Evolutionary conservation across 768 basidiomycete species (phyloP).

Genomic region (Mycena sanguinolenta): DNA sequence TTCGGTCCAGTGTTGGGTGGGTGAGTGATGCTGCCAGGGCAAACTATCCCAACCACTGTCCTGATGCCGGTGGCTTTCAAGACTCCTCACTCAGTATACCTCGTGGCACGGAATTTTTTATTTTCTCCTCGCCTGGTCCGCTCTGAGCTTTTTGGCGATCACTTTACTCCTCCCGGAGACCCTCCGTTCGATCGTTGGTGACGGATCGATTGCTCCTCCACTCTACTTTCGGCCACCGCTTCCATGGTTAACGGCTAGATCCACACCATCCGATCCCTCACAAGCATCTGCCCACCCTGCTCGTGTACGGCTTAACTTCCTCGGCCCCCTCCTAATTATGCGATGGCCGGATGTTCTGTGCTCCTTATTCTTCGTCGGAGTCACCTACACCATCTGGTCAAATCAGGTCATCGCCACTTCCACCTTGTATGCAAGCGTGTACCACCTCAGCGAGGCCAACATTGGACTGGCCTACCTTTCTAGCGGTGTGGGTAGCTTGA

Average conservation of each 20-base stretch:
- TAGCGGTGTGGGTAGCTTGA: neutral
- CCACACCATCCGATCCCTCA: neutral
- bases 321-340: conserved; percentile 4
- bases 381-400: conserved; percentile 8
- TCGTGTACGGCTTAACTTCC: conserved; percentile 1
- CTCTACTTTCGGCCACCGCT: conserved; percentile 5
- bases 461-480: conserved; percentile 5
- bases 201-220: conserved; percentile 1
- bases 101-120: conserved; percentile 6
- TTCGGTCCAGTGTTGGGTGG: conserved; percentile 5
- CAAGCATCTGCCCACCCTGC: conserved; percentile 1
- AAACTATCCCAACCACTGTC: neutral
- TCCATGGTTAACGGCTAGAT: conserved; percentile 7
- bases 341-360: conserved; percentile 7
- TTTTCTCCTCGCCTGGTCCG: conserved; percentile 4
- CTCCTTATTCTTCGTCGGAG: conserved; percentile 5
- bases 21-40: neutral
- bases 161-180: conserved; percentile 3
- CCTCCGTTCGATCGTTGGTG: conserved; percentile 1
- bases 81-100: conserved; percentile 5
- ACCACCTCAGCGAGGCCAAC: conserved; percentile 3
- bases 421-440: conserved; percentile 7
- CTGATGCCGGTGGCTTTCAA: neutral
- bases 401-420: conserved; percentile 7
- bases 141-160: neutral